Base-by-base conservation (phyloP, 148 eudicot species). In the Fagopyrum esculentum region DNA sequence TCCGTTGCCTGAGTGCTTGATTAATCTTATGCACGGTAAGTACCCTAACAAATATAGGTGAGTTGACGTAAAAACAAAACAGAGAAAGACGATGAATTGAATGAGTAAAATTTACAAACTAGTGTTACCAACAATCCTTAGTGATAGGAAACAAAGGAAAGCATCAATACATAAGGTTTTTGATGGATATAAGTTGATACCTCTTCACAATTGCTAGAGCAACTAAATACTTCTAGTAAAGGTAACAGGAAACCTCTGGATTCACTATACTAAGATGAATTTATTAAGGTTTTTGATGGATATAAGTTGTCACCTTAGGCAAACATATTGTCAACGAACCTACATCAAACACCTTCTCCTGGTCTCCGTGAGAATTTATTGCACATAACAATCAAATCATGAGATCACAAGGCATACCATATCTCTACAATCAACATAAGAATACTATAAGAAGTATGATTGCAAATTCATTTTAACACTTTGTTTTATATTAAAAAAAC, bases 331-430 rank as follows among this genome's bases (percentile, higher is more conserved):
- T 1, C 40, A 35, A 35, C 40, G 3, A 63, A 30, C 13, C 44
- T 29, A 29, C 44, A 63, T 30, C 44, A 30, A 63, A 63, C 9
- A 6, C n/a, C 40, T 29, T 12, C 45, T 22, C 26, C 26, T 22
- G 26, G 26, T 22, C 26, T 9, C 45, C 69, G 2, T 30, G 44
- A 35, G 40, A 35, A 35, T 30, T 10, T 29, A 56, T 63, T 30
- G 15, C 69, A 63, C 45, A 63, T 0, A 63, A 63, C 69, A 63
- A 63, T 30, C 69, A 64, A n/a, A 64, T 64, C 6, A 64, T 12
- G 40, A 11, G 40, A 64, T 30, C 45, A 29, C 30, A 64, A 63
- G 43, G 45, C 16, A 35, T 30, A 4, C n/a, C 52, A 64, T 45
- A 64, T 64, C 70, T 35, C 40, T 6, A 12, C n/a, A 3, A 40